phyloP scores from a whole-genome alignment of 495 filamentous ascomycete genomes.

The Neurospora sp. region DNA sequence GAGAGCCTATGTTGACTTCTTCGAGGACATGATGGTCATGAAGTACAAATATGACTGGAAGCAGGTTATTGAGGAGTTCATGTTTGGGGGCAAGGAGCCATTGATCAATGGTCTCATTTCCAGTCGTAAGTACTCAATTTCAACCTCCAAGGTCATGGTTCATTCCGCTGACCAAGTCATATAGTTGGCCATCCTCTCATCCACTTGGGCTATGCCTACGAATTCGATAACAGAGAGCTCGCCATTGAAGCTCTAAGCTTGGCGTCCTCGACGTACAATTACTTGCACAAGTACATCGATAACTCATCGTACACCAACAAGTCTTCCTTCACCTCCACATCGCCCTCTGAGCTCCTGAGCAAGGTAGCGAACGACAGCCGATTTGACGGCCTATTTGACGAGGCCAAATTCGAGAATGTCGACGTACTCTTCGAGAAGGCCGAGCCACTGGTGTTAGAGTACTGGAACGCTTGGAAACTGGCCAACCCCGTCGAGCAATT shows the following conservation, averaged over 20 bases:
- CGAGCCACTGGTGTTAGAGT: slow-evolving; percentile 52
- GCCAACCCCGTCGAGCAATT: slow-evolving; percentile 57
- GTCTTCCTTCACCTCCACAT: slow-evolving; percentile 39
- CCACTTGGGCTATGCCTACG: slow-evolving; percentile 80
- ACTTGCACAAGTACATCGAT: slow-evolving; percentile 69
- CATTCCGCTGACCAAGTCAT: slow-evolving; percentile 2
- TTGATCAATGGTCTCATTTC: slow-evolving; percentile 67
- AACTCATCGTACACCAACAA: slow-evolving; percentile 54
- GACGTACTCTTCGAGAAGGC: slow-evolving; percentile 54
- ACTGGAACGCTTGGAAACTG: slow-evolving; percentile 81
- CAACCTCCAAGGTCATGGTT: neutral
- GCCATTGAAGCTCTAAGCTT: slow-evolving; percentile 76
- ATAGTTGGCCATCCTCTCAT: slow-evolving; percentile 81
- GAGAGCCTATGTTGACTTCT: slow-evolving; percentile 82
- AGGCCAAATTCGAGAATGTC: slow-evolving; percentile 53
- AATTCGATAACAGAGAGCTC: slow-evolving; percentile 66
- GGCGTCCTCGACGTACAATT: slow-evolving; percentile 59
- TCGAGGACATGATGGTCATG: slow-evolving; percentile 73
- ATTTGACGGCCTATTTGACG: slow-evolving; percentile 51
- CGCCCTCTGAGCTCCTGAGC: slow-evolving; percentile 56
- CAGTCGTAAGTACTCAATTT: slow-evolving; percentile 51
- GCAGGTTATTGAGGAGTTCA: slow-evolving; percentile 58
- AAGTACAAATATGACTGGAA: slow-evolving; percentile 77
- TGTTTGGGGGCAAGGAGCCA: slow-evolving; percentile 66
- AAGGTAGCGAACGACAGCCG: slow-evolving; percentile 43